Evolutionary conservation across 1,139 yeast genomes (phyloP).

Genomic region (Casaregolazyma suthepensis): DNA sequence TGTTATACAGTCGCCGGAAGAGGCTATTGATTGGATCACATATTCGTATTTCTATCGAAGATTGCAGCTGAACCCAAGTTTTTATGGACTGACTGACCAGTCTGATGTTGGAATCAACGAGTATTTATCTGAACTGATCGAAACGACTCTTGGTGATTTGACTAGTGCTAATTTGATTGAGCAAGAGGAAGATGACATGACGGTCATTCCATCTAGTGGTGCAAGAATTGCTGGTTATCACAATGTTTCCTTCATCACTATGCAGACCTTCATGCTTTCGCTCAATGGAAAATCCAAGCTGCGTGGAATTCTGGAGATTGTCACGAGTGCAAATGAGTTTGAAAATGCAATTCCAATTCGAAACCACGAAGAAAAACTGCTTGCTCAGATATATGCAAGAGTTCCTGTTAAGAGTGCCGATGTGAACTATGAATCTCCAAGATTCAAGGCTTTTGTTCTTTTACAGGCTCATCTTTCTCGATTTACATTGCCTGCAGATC

Average conservation of each 20-base stretch:
- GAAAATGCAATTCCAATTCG: constrained; percentile 53
- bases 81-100: constrained; percentile 66
- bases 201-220: constrained; percentile 56
- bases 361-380: constrained; percentile 46
- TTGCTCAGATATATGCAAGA: constrained; percentile 48
- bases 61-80: constrained; percentile 77
- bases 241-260: constrained; percentile 55
- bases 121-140: constrained; percentile 77
- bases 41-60: constrained; percentile 79
- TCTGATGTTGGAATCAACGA: constrained; percentile 69
- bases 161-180: constrained; percentile 59
- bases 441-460: constrained; percentile 65
- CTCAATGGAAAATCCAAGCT: constrained; percentile 53
- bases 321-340: constrained; percentile 66
- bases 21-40: constrained; percentile 86
- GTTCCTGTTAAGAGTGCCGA: constrained; percentile 51
- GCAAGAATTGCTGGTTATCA: constrained; percentile 74
- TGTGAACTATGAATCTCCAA: constrained; percentile 46
- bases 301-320: constrained; percentile 56
- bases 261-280: constrained; percentile 52
- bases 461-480: constrained; percentile 81
- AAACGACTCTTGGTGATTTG: constrained; percentile 62
- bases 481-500: constrained; percentile 51
- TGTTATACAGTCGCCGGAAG: constrained; percentile 66
- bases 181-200: constrained; percentile 37